These are phyloP conservation scores for Pyrenula massariospora DNA, from an alignment of 495 filamentous ascomycete species.

Conservation along the genomic window DNA sequence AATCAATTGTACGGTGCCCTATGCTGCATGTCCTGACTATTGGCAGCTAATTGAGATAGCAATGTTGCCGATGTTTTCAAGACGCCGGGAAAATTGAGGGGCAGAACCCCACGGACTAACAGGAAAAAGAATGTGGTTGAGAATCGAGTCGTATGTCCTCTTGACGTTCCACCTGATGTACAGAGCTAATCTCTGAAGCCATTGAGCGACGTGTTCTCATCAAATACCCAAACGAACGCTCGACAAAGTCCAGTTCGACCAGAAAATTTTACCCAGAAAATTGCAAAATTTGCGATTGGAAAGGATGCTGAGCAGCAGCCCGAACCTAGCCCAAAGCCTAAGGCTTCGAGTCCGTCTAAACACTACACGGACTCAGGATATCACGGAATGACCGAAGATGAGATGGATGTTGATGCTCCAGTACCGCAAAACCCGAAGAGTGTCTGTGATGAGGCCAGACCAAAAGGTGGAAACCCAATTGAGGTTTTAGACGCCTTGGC, in stretches of 20 bases:
- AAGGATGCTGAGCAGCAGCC: constrained; percentile 4
- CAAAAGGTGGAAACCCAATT: constrained; percentile 15
- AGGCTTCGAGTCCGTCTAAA: constrained; percentile 21
- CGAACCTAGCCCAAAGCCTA: constrained; percentile 16
- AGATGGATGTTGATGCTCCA: constrained; percentile 29
- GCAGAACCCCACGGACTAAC: constrained; percentile 79
- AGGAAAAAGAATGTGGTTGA: constrained; percentile 57
- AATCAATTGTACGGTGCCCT: constrained; percentile 59
- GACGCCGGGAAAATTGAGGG: constrained; percentile 85
- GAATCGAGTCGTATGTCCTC: constrained; percentile 37
- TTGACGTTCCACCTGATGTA: constrained; percentile 5
- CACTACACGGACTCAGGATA: constrained; percentile 66
- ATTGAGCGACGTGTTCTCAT: constrained; percentile 70
- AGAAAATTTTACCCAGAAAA: constrained; percentile 10
- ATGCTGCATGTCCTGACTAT: constrained; percentile 21
- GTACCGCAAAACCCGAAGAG: constrained; percentile 5
- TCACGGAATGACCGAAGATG: constrained; percentile 58
- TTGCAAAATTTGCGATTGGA: constrained; percentile 15
- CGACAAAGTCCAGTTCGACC: constrained; percentile 7
- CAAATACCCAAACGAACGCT: constrained; percentile 8
- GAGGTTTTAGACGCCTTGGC: neutral
- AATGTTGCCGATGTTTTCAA: constrained; percentile 91
- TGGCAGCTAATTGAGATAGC: constrained; percentile 20
- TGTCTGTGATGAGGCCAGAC: constrained; percentile 1
- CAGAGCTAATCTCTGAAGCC: constrained; percentile 38